Conservation (phyloP, 140 eudicot genomes). For the Oenanthe javanica region DNA sequence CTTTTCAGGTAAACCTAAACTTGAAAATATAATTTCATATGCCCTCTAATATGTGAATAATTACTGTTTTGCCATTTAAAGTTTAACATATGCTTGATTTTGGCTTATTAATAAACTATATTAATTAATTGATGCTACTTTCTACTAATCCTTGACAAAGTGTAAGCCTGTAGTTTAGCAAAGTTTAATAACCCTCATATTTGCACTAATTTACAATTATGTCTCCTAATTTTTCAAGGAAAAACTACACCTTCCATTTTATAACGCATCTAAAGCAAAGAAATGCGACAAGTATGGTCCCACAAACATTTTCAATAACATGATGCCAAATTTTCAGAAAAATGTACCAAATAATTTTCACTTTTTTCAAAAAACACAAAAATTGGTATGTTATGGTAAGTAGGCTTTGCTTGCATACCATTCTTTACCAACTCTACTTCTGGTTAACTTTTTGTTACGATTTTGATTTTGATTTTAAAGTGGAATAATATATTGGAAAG, state of each 20-base stretch:
- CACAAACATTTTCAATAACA: not conserved
- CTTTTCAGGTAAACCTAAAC: conserved; percentile 30
- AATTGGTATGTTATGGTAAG: not conserved
- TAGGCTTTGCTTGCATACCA: not conserved
- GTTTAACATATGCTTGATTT: conserved; percentile 2
- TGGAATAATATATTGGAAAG: too few species aligned
- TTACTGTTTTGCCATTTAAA: conserved; percentile 24
- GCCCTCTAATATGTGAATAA: conserved; percentile 11
- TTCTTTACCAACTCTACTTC: not conserved
- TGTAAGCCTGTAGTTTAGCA: not conserved
- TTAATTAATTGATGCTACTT: not conserved
- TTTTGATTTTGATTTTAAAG: too few species aligned
- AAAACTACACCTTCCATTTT: not conserved
- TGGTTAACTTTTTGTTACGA: not conserved
- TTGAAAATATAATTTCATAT: conserved; percentile 20
- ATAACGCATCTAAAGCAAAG: not conserved
- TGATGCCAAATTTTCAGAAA: not conserved
- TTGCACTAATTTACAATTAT: not conserved
- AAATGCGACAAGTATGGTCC: not conserved
- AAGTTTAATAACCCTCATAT: not conserved
- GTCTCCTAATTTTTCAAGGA: not conserved
- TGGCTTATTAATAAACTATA: not conserved
- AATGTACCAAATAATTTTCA: not conserved
- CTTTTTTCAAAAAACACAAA: not conserved
- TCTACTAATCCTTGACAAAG: not conserved